These are phyloP conservation scores for Chenopodium berlandieri DNA, from an alignment of 148 eudicot species.

Conservation along the genomic window DNA sequence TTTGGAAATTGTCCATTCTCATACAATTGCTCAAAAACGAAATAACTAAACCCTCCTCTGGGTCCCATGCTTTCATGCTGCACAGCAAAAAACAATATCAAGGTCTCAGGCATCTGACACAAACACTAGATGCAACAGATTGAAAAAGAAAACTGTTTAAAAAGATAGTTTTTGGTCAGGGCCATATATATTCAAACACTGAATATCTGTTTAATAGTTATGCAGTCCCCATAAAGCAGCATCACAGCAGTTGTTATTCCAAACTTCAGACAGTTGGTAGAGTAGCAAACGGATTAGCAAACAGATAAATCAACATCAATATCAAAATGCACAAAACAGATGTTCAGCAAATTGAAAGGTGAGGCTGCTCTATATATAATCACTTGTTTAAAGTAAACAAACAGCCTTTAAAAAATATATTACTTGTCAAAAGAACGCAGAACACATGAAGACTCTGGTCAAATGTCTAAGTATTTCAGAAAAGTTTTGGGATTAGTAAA, in stretches of 20 bases:
- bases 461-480: background rate
- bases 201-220: background rate
- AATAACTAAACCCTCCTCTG: conserved; percentile 86
- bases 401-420: background rate
- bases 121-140: conserved; percentile 1
- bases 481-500: background rate
- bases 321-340: background rate
- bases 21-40: conserved; percentile 76
- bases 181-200: background rate
- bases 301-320: background rate
- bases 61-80: conserved; percentile 95
- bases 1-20: conserved; percentile 59
- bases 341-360: background rate
- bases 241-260: background rate
- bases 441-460: background rate
- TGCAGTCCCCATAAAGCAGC: background rate
- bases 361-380: background rate
- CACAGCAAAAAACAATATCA: conserved; percentile 18
- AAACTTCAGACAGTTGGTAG: background rate
- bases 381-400: background rate
- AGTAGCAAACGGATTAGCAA: background rate
- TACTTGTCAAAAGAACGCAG: background rate
- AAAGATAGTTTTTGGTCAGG: background rate
- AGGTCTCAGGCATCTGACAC: conserved; percentile 1
- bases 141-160: background rate